These are phyloP conservation scores for Apiospora pterosperma DNA, from an alignment of 2,329 filamentous ascomycete genomes.

Conservation along the genomic window DNA sequence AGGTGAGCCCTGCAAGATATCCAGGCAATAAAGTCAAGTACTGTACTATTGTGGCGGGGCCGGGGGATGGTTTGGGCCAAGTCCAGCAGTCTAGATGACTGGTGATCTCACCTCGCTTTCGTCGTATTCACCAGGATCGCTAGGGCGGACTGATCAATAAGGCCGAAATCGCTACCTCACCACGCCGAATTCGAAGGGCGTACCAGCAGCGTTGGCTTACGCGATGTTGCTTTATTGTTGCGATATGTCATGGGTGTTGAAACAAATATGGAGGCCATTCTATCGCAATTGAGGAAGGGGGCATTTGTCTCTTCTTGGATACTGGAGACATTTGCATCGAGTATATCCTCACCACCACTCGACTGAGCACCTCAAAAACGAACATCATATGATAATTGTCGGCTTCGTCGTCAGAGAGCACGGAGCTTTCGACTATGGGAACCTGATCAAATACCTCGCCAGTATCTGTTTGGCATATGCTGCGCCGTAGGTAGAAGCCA, in stretches of 20 bases:
- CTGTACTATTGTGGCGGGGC: background rate
- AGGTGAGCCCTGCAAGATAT: no score
- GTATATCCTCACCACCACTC: background rate
- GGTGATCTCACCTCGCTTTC: background rate
- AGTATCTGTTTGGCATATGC: conserved; percentile 35
- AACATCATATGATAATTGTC: conserved; percentile 18
- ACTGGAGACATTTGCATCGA: background rate
- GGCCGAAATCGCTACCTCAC: background rate
- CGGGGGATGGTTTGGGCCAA: background rate
- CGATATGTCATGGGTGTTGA: background rate
- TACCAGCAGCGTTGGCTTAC: background rate
- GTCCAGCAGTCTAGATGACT: background rate
- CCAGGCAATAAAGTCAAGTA: background rate
- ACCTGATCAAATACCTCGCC: conserved; percentile 39
- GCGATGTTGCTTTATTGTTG: background rate
- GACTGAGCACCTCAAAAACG: background rate
- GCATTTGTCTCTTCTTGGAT: background rate
- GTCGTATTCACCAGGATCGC: background rate
- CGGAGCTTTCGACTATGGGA: conserved; percentile 44
- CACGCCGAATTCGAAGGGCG: background rate
- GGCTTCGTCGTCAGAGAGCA: conserved; percentile 49
- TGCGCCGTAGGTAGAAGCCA: conserved; percentile 25
- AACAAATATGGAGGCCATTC: background rate
- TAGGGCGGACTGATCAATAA: background rate
- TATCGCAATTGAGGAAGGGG: background rate